Conservation (phyloP, 805 yeast genomes). For the Saturnispora hagleri region DNA sequence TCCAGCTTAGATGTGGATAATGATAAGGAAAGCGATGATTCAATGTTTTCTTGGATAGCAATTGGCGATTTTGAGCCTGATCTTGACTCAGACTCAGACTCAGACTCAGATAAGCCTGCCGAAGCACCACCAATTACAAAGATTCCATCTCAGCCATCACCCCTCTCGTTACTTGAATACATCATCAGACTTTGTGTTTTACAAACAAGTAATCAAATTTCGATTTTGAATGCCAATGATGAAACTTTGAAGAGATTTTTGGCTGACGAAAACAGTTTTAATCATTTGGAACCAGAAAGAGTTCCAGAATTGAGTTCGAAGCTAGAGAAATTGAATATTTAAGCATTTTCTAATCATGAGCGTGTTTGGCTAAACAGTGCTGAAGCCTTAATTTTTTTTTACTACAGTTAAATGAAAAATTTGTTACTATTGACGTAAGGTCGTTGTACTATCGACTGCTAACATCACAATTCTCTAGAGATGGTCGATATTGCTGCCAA, state of each 20-base stretch:
- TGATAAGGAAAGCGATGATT: slow-evolving; percentile 9
- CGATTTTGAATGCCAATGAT: slow-evolving; percentile 49
- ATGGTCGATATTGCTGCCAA: slow-evolving; percentile 46
- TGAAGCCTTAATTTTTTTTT: not conserved
- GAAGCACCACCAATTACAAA: slow-evolving; percentile 17
- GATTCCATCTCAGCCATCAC: slow-evolving; percentile 6
- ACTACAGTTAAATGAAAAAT: not conserved
- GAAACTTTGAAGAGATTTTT: slow-evolving; percentile 55
- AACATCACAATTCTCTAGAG: not conserved
- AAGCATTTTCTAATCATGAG: not conserved
- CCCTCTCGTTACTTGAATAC: slow-evolving; percentile 55
- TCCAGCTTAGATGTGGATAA: slow-evolving; percentile 1
- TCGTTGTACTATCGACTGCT: not conserved
- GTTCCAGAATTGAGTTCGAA: slow-evolving; percentile 1
- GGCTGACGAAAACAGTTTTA: slow-evolving; percentile 39
- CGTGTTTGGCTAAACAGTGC: not conserved
- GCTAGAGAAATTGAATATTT: not conserved
- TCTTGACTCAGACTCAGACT: slow-evolving; percentile 11
- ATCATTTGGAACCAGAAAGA: not conserved
- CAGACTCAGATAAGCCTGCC: slow-evolving; percentile 17
- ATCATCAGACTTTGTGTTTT: slow-evolving; percentile 48
- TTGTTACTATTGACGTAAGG: not conserved
- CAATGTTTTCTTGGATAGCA: slow-evolving; percentile 40
- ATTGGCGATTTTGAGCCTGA: slow-evolving; percentile 33
- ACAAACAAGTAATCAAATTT: slow-evolving; percentile 49